Percentiles rank a stretch among this genome's conserved stretches.
phyloP scores from a whole-genome alignment of 2,329 filamentous ascomycete genomes.

The Malbranchea cinnamomea region DNA sequence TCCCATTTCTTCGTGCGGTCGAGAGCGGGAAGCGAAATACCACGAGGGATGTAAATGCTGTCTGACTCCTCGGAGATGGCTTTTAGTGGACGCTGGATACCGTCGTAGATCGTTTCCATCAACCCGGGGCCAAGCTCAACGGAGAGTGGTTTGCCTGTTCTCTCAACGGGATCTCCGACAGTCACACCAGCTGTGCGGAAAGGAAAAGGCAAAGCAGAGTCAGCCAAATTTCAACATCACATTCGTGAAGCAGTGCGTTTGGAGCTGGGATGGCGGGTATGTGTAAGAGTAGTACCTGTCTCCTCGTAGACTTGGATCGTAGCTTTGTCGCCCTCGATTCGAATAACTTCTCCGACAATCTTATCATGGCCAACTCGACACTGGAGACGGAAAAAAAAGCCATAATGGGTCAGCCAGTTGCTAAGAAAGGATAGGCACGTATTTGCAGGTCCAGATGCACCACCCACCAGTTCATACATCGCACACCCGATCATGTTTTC shows the following conservation, averaged over 20 bases:
- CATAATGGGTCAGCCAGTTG: slow-evolving; percentile 1
- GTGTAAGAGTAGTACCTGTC: slow-evolving; percentile 53
- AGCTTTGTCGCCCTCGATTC: slow-evolving; percentile 87
- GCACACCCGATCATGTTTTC: slow-evolving; percentile 98
- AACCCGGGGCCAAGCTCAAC: slow-evolving; percentile 94
- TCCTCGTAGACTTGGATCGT: slow-evolving; percentile 99
- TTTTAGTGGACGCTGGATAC: slow-evolving; percentile 89
- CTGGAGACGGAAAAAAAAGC: slow-evolving; percentile 29
- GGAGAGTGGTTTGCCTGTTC: slow-evolving; percentile 89
- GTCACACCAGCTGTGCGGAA: slow-evolving; percentile 58
- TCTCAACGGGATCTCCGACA: slow-evolving; percentile 79
- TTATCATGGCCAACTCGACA: slow-evolving; percentile 84
- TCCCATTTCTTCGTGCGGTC: slow-evolving; percentile 93
- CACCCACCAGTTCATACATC: slow-evolving; percentile 91
- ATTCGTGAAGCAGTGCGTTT: slow-evolving; percentile 2
- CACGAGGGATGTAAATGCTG: slow-evolving; percentile 95
- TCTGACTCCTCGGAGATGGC: slow-evolving; percentile 62
- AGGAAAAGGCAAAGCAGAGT: neutral
- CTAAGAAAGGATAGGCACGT: slow-evolving; percentile 4
- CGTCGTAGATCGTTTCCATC: slow-evolving; percentile 98
- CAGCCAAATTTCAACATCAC: neutral
- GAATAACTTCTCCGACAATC: slow-evolving; percentile 93
- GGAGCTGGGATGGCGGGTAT: neutral
- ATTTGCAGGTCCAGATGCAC: neutral
- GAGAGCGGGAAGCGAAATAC: slow-evolving; percentile 74